Base-by-base conservation (phyloP, 169 alveolate species). In the Theileria annulata region DNA sequence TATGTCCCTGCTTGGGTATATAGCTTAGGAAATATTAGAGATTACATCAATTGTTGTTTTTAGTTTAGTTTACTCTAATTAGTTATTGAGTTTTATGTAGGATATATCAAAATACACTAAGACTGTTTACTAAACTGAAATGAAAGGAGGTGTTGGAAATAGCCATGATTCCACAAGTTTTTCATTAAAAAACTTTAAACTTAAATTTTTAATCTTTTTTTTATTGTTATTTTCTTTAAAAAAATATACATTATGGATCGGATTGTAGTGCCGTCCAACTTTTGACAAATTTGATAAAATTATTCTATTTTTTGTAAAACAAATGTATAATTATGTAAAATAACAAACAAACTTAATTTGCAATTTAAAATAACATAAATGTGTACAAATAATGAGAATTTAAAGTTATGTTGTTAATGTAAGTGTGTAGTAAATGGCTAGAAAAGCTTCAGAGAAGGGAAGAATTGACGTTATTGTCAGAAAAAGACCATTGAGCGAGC, bases 401-500 rank as follows among this genome's bases (percentile, higher is more conserved):
- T 56, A 56, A 56, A 56, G 1, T 8, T 60, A 62, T 3, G 5
- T 15, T 17, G 13, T 35, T 68, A 33, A 25, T 48, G 3, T 42
- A 3, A 17, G 63, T 68, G 76, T 68, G 33, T 17, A 23, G 5
- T 75, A 30, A 28, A 82, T 82, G 85, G 71, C 80, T 17, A 75
- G 70, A 48, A 73, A 31, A 35, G 23, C 66, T 17, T 21, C 71
- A 27, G 86, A 82, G 21, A 83, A 77, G 58, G 80, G 92, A 13
- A 79, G 89, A 51, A 91, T 91, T n/a, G 91, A 88, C 69, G 99
- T 98, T 5, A 96, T 95, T 23, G 99, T 97, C 0, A 91, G 99
- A 62, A 97, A 96, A 87, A 78, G 99, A 31, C 99, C 99, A 19
- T 93, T 97, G 60, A 95, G 92, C 78, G 94, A 93, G 23, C 88